Percentiles rank a stretch among this genome's conserved stretches.
phyloP scores from a whole-genome alignment of 164 flowering plant genomes.

The Umbellularia californica region DNA sequence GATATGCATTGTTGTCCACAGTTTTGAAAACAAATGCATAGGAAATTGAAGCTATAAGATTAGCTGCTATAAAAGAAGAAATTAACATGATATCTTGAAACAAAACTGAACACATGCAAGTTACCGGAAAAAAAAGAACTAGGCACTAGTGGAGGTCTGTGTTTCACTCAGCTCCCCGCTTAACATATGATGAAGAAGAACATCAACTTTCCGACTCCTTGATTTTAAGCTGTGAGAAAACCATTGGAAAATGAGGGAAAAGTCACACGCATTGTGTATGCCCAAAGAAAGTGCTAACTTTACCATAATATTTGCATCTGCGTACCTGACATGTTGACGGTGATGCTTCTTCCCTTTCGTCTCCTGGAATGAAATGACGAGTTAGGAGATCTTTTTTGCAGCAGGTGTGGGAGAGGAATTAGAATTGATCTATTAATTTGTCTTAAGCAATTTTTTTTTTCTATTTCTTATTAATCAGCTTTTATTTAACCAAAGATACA shows the following conservation, averaged over 20 bases:
- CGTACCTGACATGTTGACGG: slow-evolving; percentile 48
- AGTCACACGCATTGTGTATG: neutral
- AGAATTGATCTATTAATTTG: no score
- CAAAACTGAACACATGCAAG: neutral
- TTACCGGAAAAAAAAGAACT: slow-evolving; percentile 10
- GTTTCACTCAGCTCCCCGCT: slow-evolving; percentile 61
- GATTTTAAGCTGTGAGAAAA: slow-evolving; percentile 54
- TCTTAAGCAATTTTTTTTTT: no score
- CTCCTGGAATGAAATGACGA: slow-evolving; percentile 29
- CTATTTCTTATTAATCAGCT: no score
- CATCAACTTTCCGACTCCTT: slow-evolving; percentile 73
- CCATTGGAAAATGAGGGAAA: neutral
- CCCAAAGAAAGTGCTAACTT: neutral
- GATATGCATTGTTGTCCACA: no score
- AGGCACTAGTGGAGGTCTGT: slow-evolving; percentile 12
- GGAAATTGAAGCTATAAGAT: no score
- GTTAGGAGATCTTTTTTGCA: neutral
- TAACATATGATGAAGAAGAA: slow-evolving; percentile 85
- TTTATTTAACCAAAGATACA: no score
- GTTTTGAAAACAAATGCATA: no score
- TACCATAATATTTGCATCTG: neutral
- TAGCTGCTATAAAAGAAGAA: no score
- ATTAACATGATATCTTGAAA: no score
- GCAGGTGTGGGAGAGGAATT: neutral
- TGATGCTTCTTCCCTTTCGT: slow-evolving; percentile 22